Percentiles rank a stretch among this genome's conserved stretches.
phyloP scores from a whole-genome alignment of 2,329 filamentous ascomycete species.

The Arthrobotrys musiformis region DNA sequence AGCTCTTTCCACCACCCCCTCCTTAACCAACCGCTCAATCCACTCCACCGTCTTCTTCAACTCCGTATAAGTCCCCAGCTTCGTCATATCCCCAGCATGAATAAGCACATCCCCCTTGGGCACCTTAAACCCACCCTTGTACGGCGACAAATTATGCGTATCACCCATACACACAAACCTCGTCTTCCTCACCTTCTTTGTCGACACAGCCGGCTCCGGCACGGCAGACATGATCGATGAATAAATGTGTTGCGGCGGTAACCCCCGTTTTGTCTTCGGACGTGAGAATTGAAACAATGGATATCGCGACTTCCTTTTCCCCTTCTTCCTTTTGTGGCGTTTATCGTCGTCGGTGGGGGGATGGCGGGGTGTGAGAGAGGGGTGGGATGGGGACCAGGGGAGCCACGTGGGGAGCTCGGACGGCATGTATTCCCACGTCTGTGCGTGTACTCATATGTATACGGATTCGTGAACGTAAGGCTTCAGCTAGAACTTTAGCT shows the following conservation, averaged over 20 bases:
- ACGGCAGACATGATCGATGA: slow-evolving; percentile 19
- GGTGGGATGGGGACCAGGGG: slow-evolving; percentile 1
- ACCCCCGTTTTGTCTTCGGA: not conserved
- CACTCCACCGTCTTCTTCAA: slow-evolving; percentile 73
- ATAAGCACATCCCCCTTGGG: slow-evolving; percentile 79
- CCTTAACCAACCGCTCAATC: slow-evolving; percentile 65
- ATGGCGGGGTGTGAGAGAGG: not conserved
- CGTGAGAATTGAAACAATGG: not conserved
- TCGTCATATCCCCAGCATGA: slow-evolving; percentile 80
- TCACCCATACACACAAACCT: slow-evolving; percentile 69
- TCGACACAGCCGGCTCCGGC: not conserved
- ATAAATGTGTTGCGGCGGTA: slow-evolving; percentile 40
- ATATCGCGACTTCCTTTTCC: not conserved
- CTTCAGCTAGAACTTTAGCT: not conserved
- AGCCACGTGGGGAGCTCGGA: not conserved
- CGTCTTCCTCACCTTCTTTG: slow-evolving; percentile 35
- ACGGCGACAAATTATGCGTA: slow-evolving; percentile 71
- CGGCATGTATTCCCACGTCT: not conserved
- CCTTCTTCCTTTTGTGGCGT: not conserved
- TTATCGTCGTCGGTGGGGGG: not conserved
- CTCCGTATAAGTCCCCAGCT: slow-evolving; percentile 71
- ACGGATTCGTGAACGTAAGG: not conserved
- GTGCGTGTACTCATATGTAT: too few relatives aligned
- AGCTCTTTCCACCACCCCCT: slow-evolving; percentile 23
- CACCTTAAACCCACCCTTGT: slow-evolving; percentile 63